Evolutionary conservation across 495 filamentous ascomycete genomes (phyloP).

Genomic region (Lepraria neglecta): DNA sequence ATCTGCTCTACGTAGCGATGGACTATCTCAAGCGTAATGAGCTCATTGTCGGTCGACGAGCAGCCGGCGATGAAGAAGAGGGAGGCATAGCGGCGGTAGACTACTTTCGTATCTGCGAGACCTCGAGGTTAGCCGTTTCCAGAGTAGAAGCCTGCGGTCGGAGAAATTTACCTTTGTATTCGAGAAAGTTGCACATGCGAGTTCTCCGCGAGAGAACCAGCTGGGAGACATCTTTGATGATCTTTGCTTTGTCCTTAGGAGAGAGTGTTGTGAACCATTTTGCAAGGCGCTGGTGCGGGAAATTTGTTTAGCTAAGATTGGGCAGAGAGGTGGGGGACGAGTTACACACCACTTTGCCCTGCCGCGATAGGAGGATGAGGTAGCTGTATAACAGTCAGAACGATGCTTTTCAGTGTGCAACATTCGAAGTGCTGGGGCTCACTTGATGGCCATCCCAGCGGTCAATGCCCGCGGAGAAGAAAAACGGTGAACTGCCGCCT

Average conservation of each 20-base stretch:
- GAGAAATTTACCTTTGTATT: slow-evolving; percentile 76
- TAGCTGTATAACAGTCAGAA: slow-evolving; percentile 60
- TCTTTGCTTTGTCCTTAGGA: slow-evolving; percentile 98
- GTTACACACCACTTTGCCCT: slow-evolving; percentile 92
- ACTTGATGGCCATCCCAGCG: slow-evolving; percentile 57
- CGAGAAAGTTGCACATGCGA: slow-evolving; percentile 99
- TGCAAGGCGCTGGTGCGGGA: slow-evolving; percentile 68
- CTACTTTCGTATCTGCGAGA: slow-evolving; percentile 83
- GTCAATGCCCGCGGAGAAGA: slow-evolving; percentile 8
- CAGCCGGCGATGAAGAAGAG: slow-evolving; percentile 99
- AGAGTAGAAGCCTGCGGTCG: background rate
- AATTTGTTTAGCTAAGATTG: slow-evolving; percentile 28
- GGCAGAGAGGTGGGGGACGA: slow-evolving; percentile 37
- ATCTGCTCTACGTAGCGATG: slow-evolving; percentile 99
- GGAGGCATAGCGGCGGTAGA: slow-evolving; percentile 97
- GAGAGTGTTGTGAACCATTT: slow-evolving; percentile 99
- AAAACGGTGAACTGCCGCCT: background rate
- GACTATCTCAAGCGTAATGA: slow-evolving; percentile 96
- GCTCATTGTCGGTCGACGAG: slow-evolving; percentile 88
- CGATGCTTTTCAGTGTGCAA: background rate
- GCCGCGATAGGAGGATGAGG: slow-evolving; percentile 90
- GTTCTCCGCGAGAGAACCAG: slow-evolving; percentile 91
- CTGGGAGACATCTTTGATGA: slow-evolving; percentile 98
- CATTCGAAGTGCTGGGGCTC: slow-evolving; percentile 18
- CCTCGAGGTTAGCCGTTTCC: slow-evolving; percentile 18